A percentile compares a stretch with the other conserved stretches of the same genome.
Conservation (phyloP, 1,284 basidiomycete genomes). For the Cryptococcus sp. region DNA sequence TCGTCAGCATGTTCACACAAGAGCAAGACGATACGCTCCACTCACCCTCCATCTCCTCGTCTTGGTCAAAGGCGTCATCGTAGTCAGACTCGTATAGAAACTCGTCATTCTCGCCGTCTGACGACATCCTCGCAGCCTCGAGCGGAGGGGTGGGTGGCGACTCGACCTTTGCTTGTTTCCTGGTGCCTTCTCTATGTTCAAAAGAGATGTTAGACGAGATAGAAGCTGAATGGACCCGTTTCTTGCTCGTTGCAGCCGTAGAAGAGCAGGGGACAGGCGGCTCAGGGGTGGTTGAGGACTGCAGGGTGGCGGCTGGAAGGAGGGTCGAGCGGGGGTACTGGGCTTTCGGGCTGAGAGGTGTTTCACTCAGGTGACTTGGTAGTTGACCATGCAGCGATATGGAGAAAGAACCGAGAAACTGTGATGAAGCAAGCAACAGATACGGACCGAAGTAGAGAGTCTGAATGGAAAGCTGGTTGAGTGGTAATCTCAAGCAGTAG, state of each 20-base stretch:
- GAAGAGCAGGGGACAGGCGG: neutral
- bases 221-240: conserved; percentile 4
- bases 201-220: neutral
- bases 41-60: conserved; percentile 38
- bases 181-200: neutral
- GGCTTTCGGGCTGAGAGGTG: no score
- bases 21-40: neutral
- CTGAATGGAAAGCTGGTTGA: no score
- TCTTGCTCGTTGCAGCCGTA: neutral
- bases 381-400: no score
- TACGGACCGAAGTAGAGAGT: no score
- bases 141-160: conserved; percentile 18
- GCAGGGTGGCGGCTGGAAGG: conserved; percentile 11
- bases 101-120: conserved; percentile 48
- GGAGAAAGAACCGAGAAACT: no score
- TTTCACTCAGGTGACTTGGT: no score
- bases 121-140: conserved; percentile 41
- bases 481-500: no score
- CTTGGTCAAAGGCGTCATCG: conserved; percentile 43
- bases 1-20: neutral
- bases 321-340: no score
- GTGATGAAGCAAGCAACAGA: no score
- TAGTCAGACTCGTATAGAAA: conserved; percentile 41
- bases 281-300: conserved; percentile 2
- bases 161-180: neutral